Base-by-base conservation (phyloP, 208 protist genomes). In the Leishmania arabica region DNA sequence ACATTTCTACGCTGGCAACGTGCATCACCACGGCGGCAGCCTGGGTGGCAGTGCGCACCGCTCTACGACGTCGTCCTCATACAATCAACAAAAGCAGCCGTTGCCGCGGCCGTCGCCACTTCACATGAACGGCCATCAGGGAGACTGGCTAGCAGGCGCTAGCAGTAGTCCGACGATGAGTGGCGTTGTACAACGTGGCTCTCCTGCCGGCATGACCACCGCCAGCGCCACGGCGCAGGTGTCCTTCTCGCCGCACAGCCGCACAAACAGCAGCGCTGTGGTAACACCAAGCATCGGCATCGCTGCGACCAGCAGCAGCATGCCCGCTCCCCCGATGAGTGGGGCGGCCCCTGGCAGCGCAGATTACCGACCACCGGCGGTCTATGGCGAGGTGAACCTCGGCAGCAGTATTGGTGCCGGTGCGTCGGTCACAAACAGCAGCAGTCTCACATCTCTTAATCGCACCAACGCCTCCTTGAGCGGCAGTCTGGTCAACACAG, bases 361-460 rank as follows among this genome's bases (percentile, higher is more conserved):
- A 7, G 75, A 75, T 40, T 84, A 77, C 75, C 80, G 80, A 37
- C 80, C 66, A 11, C 80, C 80, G 68, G 74, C 80, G 34, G 19
- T 64, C 56, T 84, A 80, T 49, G 75, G 54, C 19, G 80, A 84
- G 11, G 0, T 65, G 66, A 42, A 34, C 45, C 42, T 69, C 42
- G 53, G 74, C 65, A 75, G 62, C 56, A 24, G n/a, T 27, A 56
- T 15, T 42, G 68, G 53, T 3, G 37, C 80, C 13, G 60, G 45
- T 47, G 65, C 66, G 49, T 34, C 42, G 2, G 34, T 13, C 19
- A 74, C n/a, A 31, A 51, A 31, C 54, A 64, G 24, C 37, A 70
- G 37, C 27, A 80, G 54, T 42, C 68, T 64, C 72, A 15, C 51
- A 11, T 42, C 72, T 17, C 24, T 56, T 21, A 56, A 54, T 37